Evolutionary conservation across 1,284 basidiomycete species (phyloP).

Genomic region (Meira nashicola): DNA sequence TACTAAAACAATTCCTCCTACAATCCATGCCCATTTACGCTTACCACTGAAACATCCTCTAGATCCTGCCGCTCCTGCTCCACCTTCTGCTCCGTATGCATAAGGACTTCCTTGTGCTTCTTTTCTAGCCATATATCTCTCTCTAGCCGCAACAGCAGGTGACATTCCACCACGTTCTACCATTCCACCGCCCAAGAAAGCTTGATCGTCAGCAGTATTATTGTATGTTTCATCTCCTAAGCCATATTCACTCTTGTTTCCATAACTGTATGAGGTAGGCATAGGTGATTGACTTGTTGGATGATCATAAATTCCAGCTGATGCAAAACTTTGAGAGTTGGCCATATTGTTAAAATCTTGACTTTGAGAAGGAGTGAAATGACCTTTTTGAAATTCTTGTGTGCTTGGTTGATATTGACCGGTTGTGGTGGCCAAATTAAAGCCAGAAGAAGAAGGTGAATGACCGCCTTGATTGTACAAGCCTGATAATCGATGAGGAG

Average conservation of each 20-base stretch:
- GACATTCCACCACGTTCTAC: neutral
- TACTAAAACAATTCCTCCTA: constrained; percentile 13
- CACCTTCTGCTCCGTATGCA: constrained; percentile 8
- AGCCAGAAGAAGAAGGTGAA: constrained; percentile 7
- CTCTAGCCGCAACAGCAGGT: constrained; percentile 17
- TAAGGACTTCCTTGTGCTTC: constrained; percentile 12
- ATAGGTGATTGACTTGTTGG: neutral
- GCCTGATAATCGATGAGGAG: constrained; percentile 13
- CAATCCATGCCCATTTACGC: constrained; percentile 22
- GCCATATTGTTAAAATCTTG: constrained; percentile 2
- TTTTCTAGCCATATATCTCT: constrained; percentile 32
- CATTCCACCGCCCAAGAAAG: neutral
- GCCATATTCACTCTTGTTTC: neutral
- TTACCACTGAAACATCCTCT: constrained; percentile 11
- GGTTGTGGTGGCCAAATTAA: neutral
- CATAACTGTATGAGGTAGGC: neutral
- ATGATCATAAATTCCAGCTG: neutral
- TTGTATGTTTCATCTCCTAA: neutral
- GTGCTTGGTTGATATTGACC: neutral
- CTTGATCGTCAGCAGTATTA: neutral
- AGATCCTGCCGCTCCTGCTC: constrained; percentile 7
- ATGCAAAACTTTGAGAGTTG: constrained; percentile 1
- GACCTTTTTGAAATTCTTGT: neutral
- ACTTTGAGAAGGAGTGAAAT: neutral
- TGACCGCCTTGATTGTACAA: neutral